Evolutionary conservation across 2,329 filamentous ascomycete species (phyloP).

Genomic region (Ophiosphaerella herpotricha): DNA sequence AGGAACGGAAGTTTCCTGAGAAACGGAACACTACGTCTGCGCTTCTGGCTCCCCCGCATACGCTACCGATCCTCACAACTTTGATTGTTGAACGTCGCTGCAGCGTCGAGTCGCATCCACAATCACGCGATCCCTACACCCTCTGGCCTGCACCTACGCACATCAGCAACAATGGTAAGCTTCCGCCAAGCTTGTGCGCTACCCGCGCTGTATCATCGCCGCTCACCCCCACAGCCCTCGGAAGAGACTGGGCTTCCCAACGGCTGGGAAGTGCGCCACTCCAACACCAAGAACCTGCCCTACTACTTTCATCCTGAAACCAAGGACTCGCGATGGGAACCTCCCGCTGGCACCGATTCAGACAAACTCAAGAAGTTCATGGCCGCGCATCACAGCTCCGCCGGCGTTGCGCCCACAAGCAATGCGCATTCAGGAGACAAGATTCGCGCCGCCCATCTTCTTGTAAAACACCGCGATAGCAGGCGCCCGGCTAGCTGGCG

Average conservation of each 20-base stretch:
- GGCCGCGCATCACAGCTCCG: slow-evolving; percentile 78
- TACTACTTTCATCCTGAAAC: slow-evolving; percentile 95
- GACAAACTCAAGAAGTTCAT: slow-evolving; percentile 95
- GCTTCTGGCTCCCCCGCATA: slow-evolving; percentile 4
- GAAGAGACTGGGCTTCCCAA: slow-evolving; percentile 69
- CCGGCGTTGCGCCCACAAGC: slow-evolving; percentile 49
- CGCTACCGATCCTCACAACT: slow-evolving; percentile 5
- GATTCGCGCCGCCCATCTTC: slow-evolving; percentile 88
- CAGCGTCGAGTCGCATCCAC: slow-evolving; percentile 11
- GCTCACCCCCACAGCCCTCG: slow-evolving; percentile 37
- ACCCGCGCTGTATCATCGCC: slow-evolving; percentile 3
- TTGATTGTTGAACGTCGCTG: slow-evolving; percentile 9
- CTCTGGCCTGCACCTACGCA: no score
- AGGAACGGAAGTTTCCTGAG: neutral
- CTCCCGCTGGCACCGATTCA: slow-evolving; percentile 82
- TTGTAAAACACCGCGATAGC: slow-evolving; percentile 91
- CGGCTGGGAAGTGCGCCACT: slow-evolving; percentile 95
- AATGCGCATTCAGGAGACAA: slow-evolving; percentile 63
- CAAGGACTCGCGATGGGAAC: slow-evolving; percentile 94
- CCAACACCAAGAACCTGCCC: slow-evolving; percentile 96
- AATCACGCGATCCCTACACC: neutral
- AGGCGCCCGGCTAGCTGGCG: slow-evolving; percentile 91
- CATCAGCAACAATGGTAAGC: slow-evolving; percentile 35
- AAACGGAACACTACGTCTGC: no score
- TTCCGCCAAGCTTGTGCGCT: slow-evolving; percentile 2